Evolutionary conservation across 2,329 filamentous ascomycete species (phyloP).

Genomic region (Diaporthe ilicicola): DNA sequence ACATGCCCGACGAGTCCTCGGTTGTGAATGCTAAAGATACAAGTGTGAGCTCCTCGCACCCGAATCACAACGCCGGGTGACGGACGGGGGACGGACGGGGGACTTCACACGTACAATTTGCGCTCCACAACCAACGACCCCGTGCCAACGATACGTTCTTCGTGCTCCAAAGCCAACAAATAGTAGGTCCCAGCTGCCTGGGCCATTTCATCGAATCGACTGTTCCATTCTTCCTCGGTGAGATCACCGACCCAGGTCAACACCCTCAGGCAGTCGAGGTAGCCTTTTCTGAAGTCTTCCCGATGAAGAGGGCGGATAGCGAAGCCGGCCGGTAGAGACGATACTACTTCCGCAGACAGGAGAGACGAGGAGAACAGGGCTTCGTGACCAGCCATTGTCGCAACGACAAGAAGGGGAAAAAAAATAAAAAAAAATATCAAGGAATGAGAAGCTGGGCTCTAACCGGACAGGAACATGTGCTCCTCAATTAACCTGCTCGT

Average conservation of each 20-base stretch:
- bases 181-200: conserved; percentile 65
- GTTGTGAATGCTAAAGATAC: conserved; percentile 65
- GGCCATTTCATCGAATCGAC: conserved; percentile 70
- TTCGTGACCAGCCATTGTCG: conserved; percentile 6
- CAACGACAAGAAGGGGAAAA: not conserved
- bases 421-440: not conserved
- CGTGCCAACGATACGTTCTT: conserved; percentile 73
- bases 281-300: conserved; percentile 74
- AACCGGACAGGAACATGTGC: not conserved
- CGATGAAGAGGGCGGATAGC: conserved; percentile 74
- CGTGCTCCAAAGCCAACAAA: conserved; percentile 74
- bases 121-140: conserved; percentile 80
- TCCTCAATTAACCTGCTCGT: not conserved
- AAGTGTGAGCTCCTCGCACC: not conserved
- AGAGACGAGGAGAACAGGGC: conserved; percentile 71
- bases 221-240: conserved; percentile 69
- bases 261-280: conserved; percentile 78
- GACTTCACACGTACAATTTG: conserved; percentile 69
- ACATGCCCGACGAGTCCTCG: conserved; percentile 79
- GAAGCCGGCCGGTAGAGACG: conserved; percentile 73
- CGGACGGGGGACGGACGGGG: not conserved
- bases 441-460: not conserved
- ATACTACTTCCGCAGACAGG: conserved; percentile 69
- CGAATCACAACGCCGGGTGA: not conserved
- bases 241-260: conserved; percentile 82